These are phyloP conservation scores for Ajuga reptans DNA, from an alignment of 305 asterid species.

Conservation along the genomic window DNA sequence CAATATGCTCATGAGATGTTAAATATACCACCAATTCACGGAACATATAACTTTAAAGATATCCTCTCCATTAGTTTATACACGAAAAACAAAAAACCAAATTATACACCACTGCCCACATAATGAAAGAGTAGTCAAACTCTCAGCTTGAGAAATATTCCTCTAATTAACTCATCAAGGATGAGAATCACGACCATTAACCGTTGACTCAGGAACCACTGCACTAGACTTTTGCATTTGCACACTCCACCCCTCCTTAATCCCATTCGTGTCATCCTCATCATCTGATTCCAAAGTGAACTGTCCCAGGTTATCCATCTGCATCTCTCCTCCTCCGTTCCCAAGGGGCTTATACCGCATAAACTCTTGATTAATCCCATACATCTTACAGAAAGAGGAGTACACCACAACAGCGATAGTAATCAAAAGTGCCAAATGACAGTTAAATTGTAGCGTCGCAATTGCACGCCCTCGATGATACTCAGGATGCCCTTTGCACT, in stretches of 20 bases:
- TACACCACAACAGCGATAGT: constrained; percentile 37
- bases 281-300: constrained; percentile 75
- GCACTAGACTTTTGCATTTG: constrained; percentile 53
- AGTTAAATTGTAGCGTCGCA: constrained; percentile 77
- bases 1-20: not conserved
- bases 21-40: not conserved
- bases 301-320: constrained; percentile 33
- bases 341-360: constrained; percentile 63
- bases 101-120: constrained; percentile 19
- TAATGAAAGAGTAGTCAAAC: constrained; percentile 24
- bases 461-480: constrained; percentile 89
- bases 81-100: constrained; percentile 24
- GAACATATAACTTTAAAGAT: not conserved
- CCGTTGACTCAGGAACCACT: constrained; percentile 31
- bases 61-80: constrained; percentile 7
- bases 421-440: constrained; percentile 76
- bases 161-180: constrained; percentile 41
- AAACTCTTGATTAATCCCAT: constrained; percentile 38
- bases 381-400: constrained; percentile 47
- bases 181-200: constrained; percentile 52
- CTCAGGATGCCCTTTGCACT: constrained; percentile 79
- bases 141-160: not conserved
- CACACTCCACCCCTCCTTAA: constrained; percentile 41
- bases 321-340: constrained; percentile 43
- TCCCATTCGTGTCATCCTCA: constrained; percentile 46